Percentiles rank a stretch among this genome's conserved stretches.
Conservation (phyloP, 2,329 filamentous ascomycete species). For the Stylonectria norvegica region DNA sequence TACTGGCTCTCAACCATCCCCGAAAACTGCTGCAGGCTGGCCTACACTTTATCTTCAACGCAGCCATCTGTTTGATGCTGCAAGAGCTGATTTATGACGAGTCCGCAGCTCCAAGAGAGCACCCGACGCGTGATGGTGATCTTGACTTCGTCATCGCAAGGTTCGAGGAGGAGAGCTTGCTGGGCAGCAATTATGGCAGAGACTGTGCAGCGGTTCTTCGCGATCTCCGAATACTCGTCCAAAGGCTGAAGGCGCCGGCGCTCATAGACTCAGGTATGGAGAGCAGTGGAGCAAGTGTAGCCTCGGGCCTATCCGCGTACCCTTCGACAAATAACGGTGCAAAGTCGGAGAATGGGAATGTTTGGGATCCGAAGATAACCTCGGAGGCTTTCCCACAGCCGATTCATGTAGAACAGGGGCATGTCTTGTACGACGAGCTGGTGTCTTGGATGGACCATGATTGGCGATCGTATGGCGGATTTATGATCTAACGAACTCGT, state of each 20-base stretch:
- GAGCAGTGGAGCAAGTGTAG: constrained; percentile 3
- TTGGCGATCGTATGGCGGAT: constrained; percentile 31
- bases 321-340: constrained; percentile 17
- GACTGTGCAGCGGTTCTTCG: constrained; percentile 38
- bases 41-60: constrained; percentile 50
- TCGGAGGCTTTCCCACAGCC: constrained; percentile 21
- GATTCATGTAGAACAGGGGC: constrained; percentile 29
- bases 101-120: constrained; percentile 21
- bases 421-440: constrained; percentile 35
- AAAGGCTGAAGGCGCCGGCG: constrained; percentile 29
- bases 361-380: constrained; percentile 19
- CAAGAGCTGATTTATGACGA: constrained; percentile 40
- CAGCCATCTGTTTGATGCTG: constrained; percentile 46
- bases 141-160: constrained; percentile 40
- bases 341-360: constrained; percentile 19
- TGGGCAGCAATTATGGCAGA: constrained; percentile 36
- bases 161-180: constrained; percentile 39
- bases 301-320: constrained; percentile 14
- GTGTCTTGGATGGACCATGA: constrained; percentile 38
- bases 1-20: constrained; percentile 34
- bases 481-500: constrained; percentile 23
- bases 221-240: constrained; percentile 37
- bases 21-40: constrained; percentile 42
- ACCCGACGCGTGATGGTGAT: constrained; percentile 25
- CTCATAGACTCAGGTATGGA: constrained; percentile 13